Evolutionary conservation across 495 filamentous ascomycete genomes (phyloP).

Genomic region (Penicillium salamii): DNA sequence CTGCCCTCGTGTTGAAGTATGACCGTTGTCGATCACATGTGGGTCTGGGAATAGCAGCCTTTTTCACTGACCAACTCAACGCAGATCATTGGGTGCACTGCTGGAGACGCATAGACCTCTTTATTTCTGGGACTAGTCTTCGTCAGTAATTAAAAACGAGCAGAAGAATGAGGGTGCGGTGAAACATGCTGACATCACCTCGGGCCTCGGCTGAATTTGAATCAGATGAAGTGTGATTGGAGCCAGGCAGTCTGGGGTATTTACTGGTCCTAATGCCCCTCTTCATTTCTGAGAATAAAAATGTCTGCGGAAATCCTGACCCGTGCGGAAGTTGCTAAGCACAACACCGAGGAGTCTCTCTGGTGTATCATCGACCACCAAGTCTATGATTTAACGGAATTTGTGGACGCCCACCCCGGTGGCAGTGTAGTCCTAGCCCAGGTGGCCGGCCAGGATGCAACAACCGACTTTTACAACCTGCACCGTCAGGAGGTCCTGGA

Average conservation of each 20-base stretch:
- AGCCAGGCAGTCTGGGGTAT: constrained; percentile 7
- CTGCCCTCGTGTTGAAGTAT: background rate
- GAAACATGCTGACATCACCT: constrained; percentile 3
- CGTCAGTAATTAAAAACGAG: too few species aligned
- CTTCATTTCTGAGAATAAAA: background rate
- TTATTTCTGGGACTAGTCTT: too few species aligned
- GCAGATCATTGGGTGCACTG: too few species aligned
- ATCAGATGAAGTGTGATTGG: constrained; percentile 6
- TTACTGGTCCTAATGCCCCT: constrained; percentile 1
- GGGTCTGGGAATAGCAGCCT: too few species aligned
- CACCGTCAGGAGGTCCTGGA: constrained; percentile 64
- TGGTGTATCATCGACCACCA: constrained; percentile 60
- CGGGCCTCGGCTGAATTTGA: constrained; percentile 12
- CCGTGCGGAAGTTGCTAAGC: constrained; percentile 49
- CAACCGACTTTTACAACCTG: constrained; percentile 54
- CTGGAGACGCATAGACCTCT: too few species aligned
- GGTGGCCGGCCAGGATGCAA: constrained; percentile 56
- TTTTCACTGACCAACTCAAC: too few species aligned
- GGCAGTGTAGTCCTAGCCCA: constrained; percentile 53
- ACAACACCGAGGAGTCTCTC: constrained; percentile 52
- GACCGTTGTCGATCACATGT: background rate
- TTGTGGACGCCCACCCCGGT: constrained; percentile 59
- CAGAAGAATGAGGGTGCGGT: background rate
- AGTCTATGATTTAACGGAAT: constrained; percentile 59
- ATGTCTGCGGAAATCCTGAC: constrained; percentile 35